Conservation (phyloP, 2,329 filamentous ascomycete species). For the Rugonectria rugulosa region DNA sequence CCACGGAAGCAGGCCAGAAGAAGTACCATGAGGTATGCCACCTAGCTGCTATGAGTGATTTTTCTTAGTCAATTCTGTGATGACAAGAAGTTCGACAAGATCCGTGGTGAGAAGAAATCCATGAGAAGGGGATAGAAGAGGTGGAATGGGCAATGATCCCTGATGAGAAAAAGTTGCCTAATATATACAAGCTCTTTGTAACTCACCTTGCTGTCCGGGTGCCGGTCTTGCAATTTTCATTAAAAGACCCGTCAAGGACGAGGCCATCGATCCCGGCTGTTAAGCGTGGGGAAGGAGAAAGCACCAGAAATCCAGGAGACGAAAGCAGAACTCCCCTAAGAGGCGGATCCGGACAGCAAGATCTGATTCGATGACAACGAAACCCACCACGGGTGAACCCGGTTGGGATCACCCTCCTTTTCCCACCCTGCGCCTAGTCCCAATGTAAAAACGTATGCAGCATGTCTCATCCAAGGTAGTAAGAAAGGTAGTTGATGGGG, state of each 20-base stretch:
- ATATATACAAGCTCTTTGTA: conserved; percentile 61
- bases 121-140: conserved; percentile 21
- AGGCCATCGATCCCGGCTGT: conserved; percentile 37
- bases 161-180: conserved; percentile 51
- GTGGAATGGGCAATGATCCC: conserved; percentile 38
- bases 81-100: conserved; percentile 21
- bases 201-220: conserved; percentile 64
- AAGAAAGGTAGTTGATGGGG: conserved; percentile 37
- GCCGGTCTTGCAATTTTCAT: conserved; percentile 44
- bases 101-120: conserved; percentile 30
- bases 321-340: conserved; percentile 41
- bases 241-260: conserved; percentile 37
- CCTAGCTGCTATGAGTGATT: conserved; percentile 37
- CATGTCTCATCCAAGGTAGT: conserved; percentile 43
- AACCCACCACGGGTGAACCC: conserved; percentile 37
- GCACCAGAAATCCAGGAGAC: conserved; percentile 41
- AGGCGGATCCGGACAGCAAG: conserved; percentile 47
- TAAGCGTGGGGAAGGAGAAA: conserved; percentile 35
- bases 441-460: conserved; percentile 43
- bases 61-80: conserved; percentile 37
- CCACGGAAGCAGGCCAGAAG: conserved; percentile 16
- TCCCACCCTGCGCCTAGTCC: conserved; percentile 42
- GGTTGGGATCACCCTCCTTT: conserved; percentile 37
- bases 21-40: conserved; percentile 15
- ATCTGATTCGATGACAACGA: conserved; percentile 28